Percentiles rank a stretch among this genome's conserved stretches.
Conservation (phyloP, 2,329 filamentous ascomycete genomes). For the Ophiocordyceps polyrhachis-furcata region DNA sequence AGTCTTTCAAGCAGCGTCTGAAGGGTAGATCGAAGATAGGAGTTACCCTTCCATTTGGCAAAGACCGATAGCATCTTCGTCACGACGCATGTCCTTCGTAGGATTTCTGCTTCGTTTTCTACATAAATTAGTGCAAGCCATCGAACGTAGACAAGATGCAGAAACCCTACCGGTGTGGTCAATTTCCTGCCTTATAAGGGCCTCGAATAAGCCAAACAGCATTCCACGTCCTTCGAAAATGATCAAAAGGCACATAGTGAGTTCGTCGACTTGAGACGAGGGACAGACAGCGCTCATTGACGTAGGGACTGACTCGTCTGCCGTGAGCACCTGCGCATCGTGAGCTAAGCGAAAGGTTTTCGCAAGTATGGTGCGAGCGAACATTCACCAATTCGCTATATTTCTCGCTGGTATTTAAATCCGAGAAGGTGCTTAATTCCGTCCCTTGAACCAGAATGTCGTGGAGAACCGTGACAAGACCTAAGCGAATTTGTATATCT, state of each 20-base stretch:
- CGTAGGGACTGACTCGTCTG: slow-evolving; percentile 41
- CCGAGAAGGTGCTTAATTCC: slow-evolving; percentile 50
- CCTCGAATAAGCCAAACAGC: slow-evolving; percentile 44
- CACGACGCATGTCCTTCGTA: slow-evolving; percentile 51
- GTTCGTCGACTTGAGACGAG: slow-evolving; percentile 48
- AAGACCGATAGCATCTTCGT: slow-evolving; percentile 56
- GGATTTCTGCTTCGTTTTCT: slow-evolving; percentile 49
- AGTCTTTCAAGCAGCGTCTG: slow-evolving; percentile 49
- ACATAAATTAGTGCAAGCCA: slow-evolving; percentile 2
- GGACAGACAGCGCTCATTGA: slow-evolving; percentile 49
- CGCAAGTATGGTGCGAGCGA: slow-evolving; percentile 8
- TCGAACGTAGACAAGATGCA: background rate
- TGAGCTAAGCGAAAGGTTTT: background rate
- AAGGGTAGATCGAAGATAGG: slow-evolving; percentile 44
- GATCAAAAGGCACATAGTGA: slow-evolving; percentile 47
- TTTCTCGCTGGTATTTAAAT: slow-evolving; percentile 48
- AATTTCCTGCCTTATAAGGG: slow-evolving; percentile 49
- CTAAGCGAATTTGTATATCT: slow-evolving; percentile 49
- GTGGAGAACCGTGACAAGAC: slow-evolving; percentile 50
- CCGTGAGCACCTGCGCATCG: slow-evolving; percentile 33
- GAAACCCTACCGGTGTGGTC: slow-evolving; percentile 36
- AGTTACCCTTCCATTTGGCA: slow-evolving; percentile 50
- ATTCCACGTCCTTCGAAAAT: slow-evolving; percentile 50
- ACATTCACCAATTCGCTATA: slow-evolving; percentile 45
- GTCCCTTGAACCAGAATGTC: slow-evolving; percentile 55